These are phyloP conservation scores for Pilaira anomala DNA, from an alignment of 192 early-diverging fungal species.

Conservation along the genomic window DNA sequence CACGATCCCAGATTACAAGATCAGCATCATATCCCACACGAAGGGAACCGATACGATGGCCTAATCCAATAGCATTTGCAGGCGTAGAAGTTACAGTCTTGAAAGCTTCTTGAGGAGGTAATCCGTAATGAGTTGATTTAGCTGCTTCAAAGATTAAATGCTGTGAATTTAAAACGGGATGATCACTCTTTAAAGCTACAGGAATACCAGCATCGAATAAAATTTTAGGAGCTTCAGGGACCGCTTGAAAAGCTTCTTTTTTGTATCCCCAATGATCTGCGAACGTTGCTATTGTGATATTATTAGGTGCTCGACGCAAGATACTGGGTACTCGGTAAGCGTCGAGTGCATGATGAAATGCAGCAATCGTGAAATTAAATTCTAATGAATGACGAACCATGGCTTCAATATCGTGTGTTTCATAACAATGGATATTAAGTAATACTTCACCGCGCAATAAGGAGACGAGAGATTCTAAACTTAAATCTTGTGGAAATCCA, in stretches of 20 bases:
- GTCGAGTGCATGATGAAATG: slow-evolving; percentile 78
- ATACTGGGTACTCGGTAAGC: slow-evolving; percentile 70
- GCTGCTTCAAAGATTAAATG: slow-evolving; percentile 75
- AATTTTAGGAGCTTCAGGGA: slow-evolving; percentile 56
- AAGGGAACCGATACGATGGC: slow-evolving; percentile 64
- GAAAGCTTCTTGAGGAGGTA: slow-evolving; percentile 55
- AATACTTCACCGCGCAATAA: slow-evolving; percentile 66
- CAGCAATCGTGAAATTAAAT: slow-evolving; percentile 68
- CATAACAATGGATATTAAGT: slow-evolving; percentile 74
- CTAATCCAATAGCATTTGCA: slow-evolving; percentile 66
- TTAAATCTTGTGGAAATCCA: slow-evolving; percentile 58
- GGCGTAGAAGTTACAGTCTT: slow-evolving; percentile 68
- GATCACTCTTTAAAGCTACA: slow-evolving; percentile 76
- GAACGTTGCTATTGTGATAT: slow-evolving; percentile 73
- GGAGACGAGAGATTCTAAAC: slow-evolving; percentile 65
- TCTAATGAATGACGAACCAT: slow-evolving; percentile 70
- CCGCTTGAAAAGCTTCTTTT: slow-evolving; percentile 70
- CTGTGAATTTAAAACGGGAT: slow-evolving; percentile 73
- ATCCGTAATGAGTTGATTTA: slow-evolving; percentile 69
- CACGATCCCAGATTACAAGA: slow-evolving; percentile 74
- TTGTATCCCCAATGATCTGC: slow-evolving; percentile 69
- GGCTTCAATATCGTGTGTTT: slow-evolving; percentile 69
- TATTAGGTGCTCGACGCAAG: slow-evolving; percentile 52
- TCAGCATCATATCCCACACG: slow-evolving; percentile 74
- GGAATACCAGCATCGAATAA: slow-evolving; percentile 65